Evolutionary conservation across 768 basidiomycete species (phyloP).

Genomic region (Pisolithus tinctorius): DNA sequence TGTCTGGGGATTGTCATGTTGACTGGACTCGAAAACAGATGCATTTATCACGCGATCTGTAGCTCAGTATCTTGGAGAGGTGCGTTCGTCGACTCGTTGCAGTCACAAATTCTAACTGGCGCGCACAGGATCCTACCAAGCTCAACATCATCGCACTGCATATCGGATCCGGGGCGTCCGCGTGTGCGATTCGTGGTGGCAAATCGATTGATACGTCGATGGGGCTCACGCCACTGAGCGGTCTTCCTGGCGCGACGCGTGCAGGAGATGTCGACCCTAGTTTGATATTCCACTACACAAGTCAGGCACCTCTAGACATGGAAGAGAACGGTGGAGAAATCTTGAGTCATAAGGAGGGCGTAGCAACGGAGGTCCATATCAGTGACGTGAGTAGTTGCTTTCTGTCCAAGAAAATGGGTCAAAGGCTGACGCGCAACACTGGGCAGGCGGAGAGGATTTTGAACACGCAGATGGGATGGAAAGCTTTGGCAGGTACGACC

Average conservation of each 20-base stretch:
- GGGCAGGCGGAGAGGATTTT: constrained; percentile 62
- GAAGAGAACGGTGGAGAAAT: constrained; percentile 9
- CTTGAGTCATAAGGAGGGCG: constrained; percentile 46
- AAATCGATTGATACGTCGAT: constrained; percentile 81
- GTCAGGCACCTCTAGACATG: constrained; percentile 31
- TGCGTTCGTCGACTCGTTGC: constrained; percentile 8
- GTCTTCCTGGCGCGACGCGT: constrained; percentile 84
- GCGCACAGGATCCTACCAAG: constrained; percentile 32
- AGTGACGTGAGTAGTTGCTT: constrained; percentile 33
- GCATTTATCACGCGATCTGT: constrained; percentile 62
- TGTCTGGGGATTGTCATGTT: neutral
- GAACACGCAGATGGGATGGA: constrained; percentile 73
- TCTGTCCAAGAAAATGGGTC: neutral
- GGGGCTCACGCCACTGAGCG: constrained; percentile 87
- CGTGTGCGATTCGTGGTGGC: constrained; percentile 68
- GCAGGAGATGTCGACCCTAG: constrained; percentile 79
- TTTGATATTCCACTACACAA: constrained; percentile 76
- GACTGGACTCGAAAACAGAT: constrained; percentile 33
- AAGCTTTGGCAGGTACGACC: constrained; percentile 70
- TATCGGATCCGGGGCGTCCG: constrained; percentile 86
- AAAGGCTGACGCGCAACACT: neutral
- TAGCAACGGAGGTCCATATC: constrained; percentile 43
- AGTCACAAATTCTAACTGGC: neutral
- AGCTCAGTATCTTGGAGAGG: constrained; percentile 52
- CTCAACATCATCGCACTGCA: constrained; percentile 79